Base-by-base conservation (phyloP, 2,329 filamentous ascomycete species). In the Triangularia setosa region DNA sequence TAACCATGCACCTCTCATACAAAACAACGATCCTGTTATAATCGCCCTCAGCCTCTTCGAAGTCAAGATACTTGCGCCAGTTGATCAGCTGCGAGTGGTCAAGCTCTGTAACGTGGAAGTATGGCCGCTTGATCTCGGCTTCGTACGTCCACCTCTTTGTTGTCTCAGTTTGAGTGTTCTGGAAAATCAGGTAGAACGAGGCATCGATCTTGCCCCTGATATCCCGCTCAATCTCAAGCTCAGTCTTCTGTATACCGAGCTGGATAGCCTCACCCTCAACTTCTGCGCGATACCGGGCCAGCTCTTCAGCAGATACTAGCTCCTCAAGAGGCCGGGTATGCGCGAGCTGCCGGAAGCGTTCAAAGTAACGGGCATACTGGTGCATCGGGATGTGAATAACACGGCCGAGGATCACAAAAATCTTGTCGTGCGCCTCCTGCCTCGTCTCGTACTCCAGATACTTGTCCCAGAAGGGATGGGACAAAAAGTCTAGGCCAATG, bases 391-490 rank as follows among this genome's bases (percentile, higher is more conserved):
- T 93, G 72, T 91, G 86, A 61, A 97, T 90, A 63, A 97, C 85
- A 61, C 93, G 91, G 66, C 84, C 84, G 60, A 97, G 84, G 63
- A 99, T 92, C 48, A 86, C 87, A 71, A 96, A 96, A 62, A 97
- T 91, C 72, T 88, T 92, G 68, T 96, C 91, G 14, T 90, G 86
- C 0, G 90, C 87, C 72, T 97, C 93, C 67, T 94, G 83, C 1
- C 93, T 90, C 75, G 97, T 93, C 75, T 98, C 95, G 73, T 96
- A 98, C 75, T 98, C 95, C 68, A 99, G 87, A 74, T 97, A 99
- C 79, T 97, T 98, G 77, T 99, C 95, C 95, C 95, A 99, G 79
- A 99, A 97, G 1, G 93, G 93, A 75, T 97, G 93, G 1, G 93
- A 90, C 28, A 97, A 83, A 74, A 97, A 99, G 78, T 99, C 95